Evolutionary conservation across 1,284 basidiomycete genomes (phyloP), one percentile per base, ranked within the genome.

Genomic region (Marasmius sp.): DNA sequence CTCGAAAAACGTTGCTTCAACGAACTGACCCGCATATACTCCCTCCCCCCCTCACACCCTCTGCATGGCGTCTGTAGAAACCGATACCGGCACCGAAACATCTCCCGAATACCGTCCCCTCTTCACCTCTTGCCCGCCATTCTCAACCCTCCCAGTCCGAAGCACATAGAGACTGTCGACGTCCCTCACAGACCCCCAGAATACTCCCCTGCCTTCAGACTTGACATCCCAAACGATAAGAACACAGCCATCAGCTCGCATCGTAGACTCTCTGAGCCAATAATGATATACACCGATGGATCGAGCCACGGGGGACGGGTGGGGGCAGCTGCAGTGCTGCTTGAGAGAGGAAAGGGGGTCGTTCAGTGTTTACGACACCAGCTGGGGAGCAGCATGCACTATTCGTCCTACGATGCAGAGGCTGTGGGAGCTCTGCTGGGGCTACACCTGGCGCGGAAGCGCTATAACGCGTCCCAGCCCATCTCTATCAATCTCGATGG

Each of bases 251-350:
- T 34, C 43, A 3, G 47, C 7, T n/a, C 59, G 0, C 56, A 67
- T 14, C 8, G 16, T 16, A 41, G 9, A n/a, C 45, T 53, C 22
- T 14, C 34, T 27, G 11, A 63, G 67, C n/a, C 37, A 0, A 64
- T 66, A n/a, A 68, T 59, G 22, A 62, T 74, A 0, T 73, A 67
- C 60, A 65, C 68, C 0, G 72, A 75, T 56, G 70, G 73, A 3
- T 73, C 70, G 41, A 67, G 67, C 1, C 48, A 61, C 6, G 51
- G 67, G 3, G 62, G 62, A 0, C 14, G 50, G 0, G 62, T 65
- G 18, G 72, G 72, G 33, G 72, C 70, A 39, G 70, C 70, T 43
- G 72, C 68, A 38, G 63, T 70, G 1, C 43, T 70, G 2, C 61
- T 60, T 36, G 52, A 57, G 27, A 45, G 39, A 11, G 57, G 47